Evolutionary conservation across 768 basidiomycete species (phyloP), one percentile per base, ranked within the genome.

Genomic region (Lentinula sp.): DNA sequence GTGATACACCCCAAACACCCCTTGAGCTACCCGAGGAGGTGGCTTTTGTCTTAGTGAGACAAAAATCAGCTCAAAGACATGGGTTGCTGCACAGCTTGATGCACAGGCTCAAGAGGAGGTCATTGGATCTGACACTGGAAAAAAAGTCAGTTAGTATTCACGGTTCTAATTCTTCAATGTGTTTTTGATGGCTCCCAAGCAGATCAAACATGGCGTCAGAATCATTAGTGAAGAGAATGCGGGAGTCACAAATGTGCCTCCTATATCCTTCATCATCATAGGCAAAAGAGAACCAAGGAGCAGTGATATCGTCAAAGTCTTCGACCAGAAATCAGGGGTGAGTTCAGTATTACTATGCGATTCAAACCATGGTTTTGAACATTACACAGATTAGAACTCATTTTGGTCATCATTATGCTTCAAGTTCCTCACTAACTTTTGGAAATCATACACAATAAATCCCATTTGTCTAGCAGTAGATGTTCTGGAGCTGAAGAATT

Each of bases 321-420:
- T 91, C 65, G 89, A 92, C 68, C 69, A 77, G 66, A 84, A 79
- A 55, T 84, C 84, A 23, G 76, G 78, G 39, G 90, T 91, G 59
- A 67, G 87, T 78, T 21, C 9, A 52, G 35, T 18, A 51, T 43
- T 40, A 28, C n/a, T 34, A 23, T 40, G 9, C 8, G 5, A 34
- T 7, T 51, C 23, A 23, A 23, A 23, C 4, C 21, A 35, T 28
- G 32, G 21, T n/a, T 32, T 28, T 21, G n/a, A 61, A 11, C 5
- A 10, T 45, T 34, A n/a, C 11, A 23, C 65, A 92, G 90, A 80
- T 90, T 53, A 89, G 90, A 0, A 88, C 91, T 61, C 85, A 88
- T 21, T 89, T 81, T 60, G 90, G 90, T 1, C 86, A 92, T 68
- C 90, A 87, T 67, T 91, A 91, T 67, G 88, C 90, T 3, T 87